Conservation (phyloP, 169 alveolate genomes). For the Theileria sp. region DNA sequence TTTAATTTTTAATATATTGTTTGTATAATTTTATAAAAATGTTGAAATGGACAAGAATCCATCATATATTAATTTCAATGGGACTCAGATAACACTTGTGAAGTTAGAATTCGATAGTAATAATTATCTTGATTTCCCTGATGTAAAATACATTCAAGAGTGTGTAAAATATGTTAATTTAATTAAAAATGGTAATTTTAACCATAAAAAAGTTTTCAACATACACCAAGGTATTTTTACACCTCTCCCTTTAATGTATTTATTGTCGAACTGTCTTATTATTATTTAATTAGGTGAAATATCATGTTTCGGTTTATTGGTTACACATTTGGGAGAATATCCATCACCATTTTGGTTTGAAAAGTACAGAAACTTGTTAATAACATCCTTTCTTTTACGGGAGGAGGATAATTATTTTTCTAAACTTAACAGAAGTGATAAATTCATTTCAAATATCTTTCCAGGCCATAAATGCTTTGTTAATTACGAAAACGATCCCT, state of each 20-base stretch:
- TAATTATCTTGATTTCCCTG: background rate
- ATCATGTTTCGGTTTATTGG: slow-evolving; percentile 22
- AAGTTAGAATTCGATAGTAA: background rate
- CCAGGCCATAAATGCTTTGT: slow-evolving; percentile 4
- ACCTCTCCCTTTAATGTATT: too few species aligned
- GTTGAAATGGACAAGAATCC: slow-evolving; percentile 2
- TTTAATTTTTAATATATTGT: background rate
- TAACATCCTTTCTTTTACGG: background rate
- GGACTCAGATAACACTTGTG: background rate
- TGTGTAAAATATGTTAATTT: background rate
- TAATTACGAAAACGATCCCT: background rate
- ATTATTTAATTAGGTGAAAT: slow-evolving; percentile 12
- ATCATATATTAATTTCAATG: background rate
- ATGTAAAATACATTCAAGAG: background rate
- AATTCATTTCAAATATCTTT: background rate
- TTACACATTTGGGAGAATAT: slow-evolving; percentile 18
- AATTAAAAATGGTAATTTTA: background rate
- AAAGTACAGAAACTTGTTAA: slow-evolving; percentile 20
- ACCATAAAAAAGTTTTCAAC: background rate
- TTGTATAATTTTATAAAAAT: too few species aligned
- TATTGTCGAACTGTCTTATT: background rate
- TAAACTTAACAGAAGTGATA: slow-evolving; percentile 2
- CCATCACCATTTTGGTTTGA: slow-evolving; percentile 19
- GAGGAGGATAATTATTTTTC: background rate
- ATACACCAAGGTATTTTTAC: slow-evolving; percentile 4